Evolutionary conservation across 768 basidiomycete species (phyloP).

Genomic region (Psilocybe subaeruginosa): DNA sequence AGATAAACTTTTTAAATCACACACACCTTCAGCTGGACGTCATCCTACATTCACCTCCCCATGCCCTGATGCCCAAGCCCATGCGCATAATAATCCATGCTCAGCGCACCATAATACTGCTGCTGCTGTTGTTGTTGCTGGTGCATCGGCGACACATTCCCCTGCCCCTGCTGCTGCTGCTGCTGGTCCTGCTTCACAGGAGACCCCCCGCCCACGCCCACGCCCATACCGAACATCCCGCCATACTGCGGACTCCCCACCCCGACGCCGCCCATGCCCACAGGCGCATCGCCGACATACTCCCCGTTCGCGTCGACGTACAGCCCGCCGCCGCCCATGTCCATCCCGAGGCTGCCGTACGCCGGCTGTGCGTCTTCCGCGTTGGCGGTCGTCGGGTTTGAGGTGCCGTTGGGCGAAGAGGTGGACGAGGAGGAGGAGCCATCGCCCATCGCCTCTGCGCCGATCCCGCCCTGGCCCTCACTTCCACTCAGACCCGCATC

Average conservation of each 20-base stretch:
- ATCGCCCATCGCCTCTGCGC: too few relatives aligned
- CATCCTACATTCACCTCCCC: background rate
- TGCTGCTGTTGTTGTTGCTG: background rate
- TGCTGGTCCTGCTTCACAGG: background rate
- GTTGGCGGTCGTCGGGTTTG: too few relatives aligned
- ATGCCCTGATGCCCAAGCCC: background rate
- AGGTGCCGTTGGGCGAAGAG: too few relatives aligned
- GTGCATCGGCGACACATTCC: too few relatives aligned
- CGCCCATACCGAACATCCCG: background rate
- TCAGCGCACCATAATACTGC: background rate
- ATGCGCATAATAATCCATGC: conserved; percentile 3
- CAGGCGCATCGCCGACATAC: conserved; percentile 4
- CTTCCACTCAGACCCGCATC: background rate
- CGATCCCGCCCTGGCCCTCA: background rate
- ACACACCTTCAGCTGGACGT: background rate
- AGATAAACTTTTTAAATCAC: background rate
- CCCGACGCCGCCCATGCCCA: background rate
- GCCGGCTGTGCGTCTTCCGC: background rate
- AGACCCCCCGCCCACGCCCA: background rate
- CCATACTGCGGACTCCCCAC: background rate
- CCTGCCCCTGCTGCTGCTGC: conserved; percentile 6
- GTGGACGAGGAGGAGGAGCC: too few relatives aligned
- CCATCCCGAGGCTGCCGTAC: background rate
- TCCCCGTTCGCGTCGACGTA: conserved; percentile 6
- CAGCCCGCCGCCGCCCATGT: background rate